Percentiles rank a stretch among this genome's conserved stretches.
Evolutionary conservation across 2,329 filamentous ascomycete genomes (phyloP).

Genomic region (Alternaria conjuncta): DNA sequence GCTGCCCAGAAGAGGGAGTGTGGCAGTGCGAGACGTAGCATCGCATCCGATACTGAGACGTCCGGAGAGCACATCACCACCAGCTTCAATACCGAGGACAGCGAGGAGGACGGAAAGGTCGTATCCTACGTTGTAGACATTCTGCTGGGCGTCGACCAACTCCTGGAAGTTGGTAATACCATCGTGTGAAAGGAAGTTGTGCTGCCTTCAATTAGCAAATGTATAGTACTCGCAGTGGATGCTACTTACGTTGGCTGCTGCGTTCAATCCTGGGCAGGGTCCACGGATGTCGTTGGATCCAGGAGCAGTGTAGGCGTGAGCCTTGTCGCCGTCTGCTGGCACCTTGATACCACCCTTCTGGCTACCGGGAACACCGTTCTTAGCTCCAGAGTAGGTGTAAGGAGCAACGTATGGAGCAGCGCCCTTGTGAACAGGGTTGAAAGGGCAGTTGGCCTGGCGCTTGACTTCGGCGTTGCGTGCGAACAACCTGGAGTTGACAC

Average conservation of each 20-base stretch:
- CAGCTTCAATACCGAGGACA: conserved; percentile 48
- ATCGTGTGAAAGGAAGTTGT: conserved; percentile 51
- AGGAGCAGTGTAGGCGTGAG: conserved; percentile 27
- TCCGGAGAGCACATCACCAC: conserved; percentile 51
- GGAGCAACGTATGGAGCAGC: conserved; percentile 24
- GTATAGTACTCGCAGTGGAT: neutral
- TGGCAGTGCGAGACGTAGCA: conserved; percentile 51
- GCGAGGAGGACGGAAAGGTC: conserved; percentile 52
- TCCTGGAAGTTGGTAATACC: conserved; percentile 53
- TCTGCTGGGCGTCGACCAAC: conserved; percentile 55
- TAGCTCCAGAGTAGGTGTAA: conserved; percentile 53
- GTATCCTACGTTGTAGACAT: conserved; percentile 55
- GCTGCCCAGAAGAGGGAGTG: conserved; percentile 35
- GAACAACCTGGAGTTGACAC: conserved; percentile 25
- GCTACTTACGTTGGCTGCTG: conserved; percentile 46
- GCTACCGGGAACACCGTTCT: conserved; percentile 51
- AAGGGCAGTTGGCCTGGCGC: conserved; percentile 27
- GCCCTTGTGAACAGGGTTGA: conserved; percentile 30
- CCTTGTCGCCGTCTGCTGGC: conserved; percentile 51
- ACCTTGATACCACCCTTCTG: conserved; percentile 54
- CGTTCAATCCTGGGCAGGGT: conserved; percentile 52
- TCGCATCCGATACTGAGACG: conserved; percentile 56
- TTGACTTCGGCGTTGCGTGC: conserved; percentile 14
- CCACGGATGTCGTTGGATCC: conserved; percentile 35
- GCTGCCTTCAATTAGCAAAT: conserved; percentile 2